Evolutionary conservation across 1,284 basidiomycete species (phyloP), one percentile per base, ranked within the genome.

Genomic region (Pisolithus thermaeus): DNA sequence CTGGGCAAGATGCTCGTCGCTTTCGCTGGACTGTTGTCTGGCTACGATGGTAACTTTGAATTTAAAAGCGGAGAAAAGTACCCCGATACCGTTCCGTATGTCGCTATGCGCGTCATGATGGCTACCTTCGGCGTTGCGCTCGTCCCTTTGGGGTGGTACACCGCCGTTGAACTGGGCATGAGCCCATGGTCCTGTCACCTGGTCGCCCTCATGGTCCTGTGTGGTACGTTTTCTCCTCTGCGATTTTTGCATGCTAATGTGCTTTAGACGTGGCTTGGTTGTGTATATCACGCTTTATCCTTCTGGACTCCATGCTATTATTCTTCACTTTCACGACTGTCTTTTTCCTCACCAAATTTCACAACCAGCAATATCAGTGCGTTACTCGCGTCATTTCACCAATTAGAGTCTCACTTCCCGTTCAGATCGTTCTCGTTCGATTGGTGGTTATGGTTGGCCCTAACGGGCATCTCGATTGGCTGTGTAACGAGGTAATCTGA

Each of bases 1-100:
- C 79, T 99, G 35, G 96, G 97, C 22, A 99, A 99, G 77, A 98
- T 99, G 93, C 80, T 99, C 51, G 96, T 99, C 50, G 96, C 93
- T 5, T 78, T 99, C 18, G 92, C 88, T 2, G 96, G 97, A 22
- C 75, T 94, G 49, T 71, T 99, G 55, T 80, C 92, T 4, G 96
- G 97, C 43, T 99, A 97, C 69, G 81, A 95, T 59, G 96, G 96
- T 18, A 69, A 75, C 23, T 99, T 92, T 62, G 96, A 97, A 55
- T 99, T 97, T 76, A 93, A 96, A 69, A 95, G 92, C 52, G 97
- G 96, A 3, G 84, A 82, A 54, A 72, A 72, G 43, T 99, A 99
- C 68, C 92, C 94, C 0, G 80, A 82, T 3, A 77, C 76, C 52
- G 91, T 98, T 32, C 95, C 95, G 1, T 98, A 90, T 69, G 87